Percentiles rank a stretch among this genome's conserved stretches.
Conservation (phyloP, 2,329 filamentous ascomycete species). For the Cercospora zeae-maydis region DNA sequence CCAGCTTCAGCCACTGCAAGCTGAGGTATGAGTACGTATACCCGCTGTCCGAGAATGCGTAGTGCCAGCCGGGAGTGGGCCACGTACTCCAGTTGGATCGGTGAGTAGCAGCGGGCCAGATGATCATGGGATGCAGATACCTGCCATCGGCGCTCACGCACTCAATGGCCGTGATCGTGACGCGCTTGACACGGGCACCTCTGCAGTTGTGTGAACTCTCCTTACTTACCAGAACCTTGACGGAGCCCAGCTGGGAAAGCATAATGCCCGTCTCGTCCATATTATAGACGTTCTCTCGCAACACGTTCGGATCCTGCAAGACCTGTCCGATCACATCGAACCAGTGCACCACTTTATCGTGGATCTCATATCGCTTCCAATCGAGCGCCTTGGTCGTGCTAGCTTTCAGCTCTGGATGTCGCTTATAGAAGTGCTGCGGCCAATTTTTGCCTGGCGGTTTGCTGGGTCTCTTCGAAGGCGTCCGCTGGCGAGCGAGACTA, state of each 20-base stretch:
- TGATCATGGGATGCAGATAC: background rate
- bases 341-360: conserved; percentile 34
- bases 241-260: conserved; percentile 28
- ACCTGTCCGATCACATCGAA: conserved; percentile 34
- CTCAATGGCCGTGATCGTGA: conserved; percentile 20
- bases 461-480: conserved; percentile 1
- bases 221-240: conserved; percentile 36
- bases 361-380: conserved; percentile 32
- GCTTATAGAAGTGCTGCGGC: conserved; percentile 25
- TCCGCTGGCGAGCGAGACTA: conserved; percentile 13
- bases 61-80: background rate
- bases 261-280: conserved; percentile 40
- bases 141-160: background rate
- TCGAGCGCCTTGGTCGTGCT: conserved; percentile 28
- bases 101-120: too few relatives aligned
- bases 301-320: conserved; percentile 26
- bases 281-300: conserved; percentile 37
- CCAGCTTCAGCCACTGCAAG: conserved; percentile 36
- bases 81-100: background rate
- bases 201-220: conserved; percentile 28
- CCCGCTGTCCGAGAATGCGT: background rate
- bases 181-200: conserved; percentile 19
- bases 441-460: conserved; percentile 23
- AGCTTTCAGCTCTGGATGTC: conserved; percentile 30
- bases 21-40: conserved; percentile 23